Base-by-base conservation (phyloP, 345 rosid species). In the Sisymbrium altissimum region DNA sequence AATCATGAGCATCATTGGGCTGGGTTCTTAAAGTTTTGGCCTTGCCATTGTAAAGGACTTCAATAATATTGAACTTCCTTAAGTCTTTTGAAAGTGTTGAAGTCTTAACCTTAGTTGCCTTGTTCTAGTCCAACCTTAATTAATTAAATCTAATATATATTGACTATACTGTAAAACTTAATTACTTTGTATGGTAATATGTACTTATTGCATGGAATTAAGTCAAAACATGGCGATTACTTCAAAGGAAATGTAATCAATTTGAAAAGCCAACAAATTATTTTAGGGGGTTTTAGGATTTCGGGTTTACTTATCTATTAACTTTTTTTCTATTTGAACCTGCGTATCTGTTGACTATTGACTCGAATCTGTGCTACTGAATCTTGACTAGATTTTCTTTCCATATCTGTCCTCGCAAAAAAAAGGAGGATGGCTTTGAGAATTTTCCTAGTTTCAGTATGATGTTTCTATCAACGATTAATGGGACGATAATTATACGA, bases 1-100 rank as follows among this genome's bases (percentile, higher is more conserved):
- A 48, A 75, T 80, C 48, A 52, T 66, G 73, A n/a, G 38, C 35
- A 43, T 29, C 33, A 15, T 53, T 72, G 60, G 80, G 68, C 44
- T 39, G 62, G 40, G 60, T 71, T 61, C 5, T 60, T 25, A 25
- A 35, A 21, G 23, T 45, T 23, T 70, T 32, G 59, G 27, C 49
- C 7, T 60, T 9, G 13, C 12, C 45, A 33, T 38, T 38, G 57
- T 58, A 14, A 58, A n/a, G 48, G 12, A 5, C 8, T 56, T 23
- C 25, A 30, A 36, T 52, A 18, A 50, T 52, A 66, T n/a, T 43
- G 18, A 32, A 66, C 33, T 19, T 46, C 25, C n/a, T 9, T 70
- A 29, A 53, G 58, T 29, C 32, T 23, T 23, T 23, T 23, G 25
- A 23, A n/a, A 23, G 1, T 23, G 25, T 23, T 23, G 25, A 3